These are phyloP conservation scores for Elongisporangium senticosum DNA, from an alignment of 352 stramenopile species.

Conservation along the genomic window DNA sequence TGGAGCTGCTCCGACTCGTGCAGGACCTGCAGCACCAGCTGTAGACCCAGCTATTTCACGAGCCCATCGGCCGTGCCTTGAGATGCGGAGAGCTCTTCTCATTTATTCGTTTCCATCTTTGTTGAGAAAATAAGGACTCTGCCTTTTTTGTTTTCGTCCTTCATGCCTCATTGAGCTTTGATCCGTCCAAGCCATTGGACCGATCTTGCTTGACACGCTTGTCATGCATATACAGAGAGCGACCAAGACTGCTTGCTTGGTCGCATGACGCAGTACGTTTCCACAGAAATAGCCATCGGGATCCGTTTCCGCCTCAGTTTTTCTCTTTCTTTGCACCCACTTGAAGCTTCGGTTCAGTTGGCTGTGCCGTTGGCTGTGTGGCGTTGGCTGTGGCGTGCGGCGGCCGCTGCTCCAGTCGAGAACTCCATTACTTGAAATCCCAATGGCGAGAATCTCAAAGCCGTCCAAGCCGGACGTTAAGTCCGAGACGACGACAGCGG, in stretches of 20 bases:
- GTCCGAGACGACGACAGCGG: background rate
- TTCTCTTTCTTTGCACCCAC: no score
- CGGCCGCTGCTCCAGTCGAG: background rate
- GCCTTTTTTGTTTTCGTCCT: background rate
- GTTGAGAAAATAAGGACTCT: background rate
- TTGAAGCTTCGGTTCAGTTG: background rate
- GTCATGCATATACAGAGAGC: background rate
- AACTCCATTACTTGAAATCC: background rate
- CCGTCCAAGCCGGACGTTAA: background rate
- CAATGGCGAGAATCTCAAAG: background rate
- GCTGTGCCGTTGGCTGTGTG: background rate
- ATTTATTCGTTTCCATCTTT: background rate
- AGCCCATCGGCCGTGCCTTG: background rate
- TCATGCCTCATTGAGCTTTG: no score
- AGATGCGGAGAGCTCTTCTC: background rate
- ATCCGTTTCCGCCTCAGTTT: background rate
- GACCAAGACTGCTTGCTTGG: background rate
- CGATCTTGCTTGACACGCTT: no score
- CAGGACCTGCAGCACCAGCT: constrained; percentile 49
- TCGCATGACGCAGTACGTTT: background rate
- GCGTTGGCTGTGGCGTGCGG: background rate
- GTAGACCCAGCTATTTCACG: constrained; percentile 15
- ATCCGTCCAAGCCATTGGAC: no score
- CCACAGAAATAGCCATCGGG: background rate
- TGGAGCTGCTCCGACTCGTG: constrained; percentile 65